Percentiles rank a stretch among this genome's conserved stretches.
These are phyloP conservation scores for Diaporthe caulivora DNA, from an alignment of 2,329 filamentous ascomycete genomes.

Conservation along the genomic window DNA sequence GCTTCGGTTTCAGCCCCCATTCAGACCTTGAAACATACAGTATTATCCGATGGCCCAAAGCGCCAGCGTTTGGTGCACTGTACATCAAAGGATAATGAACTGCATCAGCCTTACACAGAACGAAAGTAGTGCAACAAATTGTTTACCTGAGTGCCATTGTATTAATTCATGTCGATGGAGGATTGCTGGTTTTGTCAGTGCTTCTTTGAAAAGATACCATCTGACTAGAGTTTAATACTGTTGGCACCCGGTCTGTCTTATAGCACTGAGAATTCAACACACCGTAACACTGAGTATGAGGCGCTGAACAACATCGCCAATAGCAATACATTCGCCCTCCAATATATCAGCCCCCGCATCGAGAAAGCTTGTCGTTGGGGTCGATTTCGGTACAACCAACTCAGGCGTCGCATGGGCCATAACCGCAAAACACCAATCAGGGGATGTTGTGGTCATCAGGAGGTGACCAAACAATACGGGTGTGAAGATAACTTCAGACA, in stretches of 20 bases:
- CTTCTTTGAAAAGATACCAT: neutral
- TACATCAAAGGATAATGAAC: no score
- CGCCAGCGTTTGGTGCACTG: no score
- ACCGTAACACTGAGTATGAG: neutral
- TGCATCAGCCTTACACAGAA: no score
- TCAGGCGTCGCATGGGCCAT: constrained; percentile 61
- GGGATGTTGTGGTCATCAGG: constrained; percentile 7
- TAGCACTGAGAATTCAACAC: no score
- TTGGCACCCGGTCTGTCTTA: neutral
- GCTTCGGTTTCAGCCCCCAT: neutral
- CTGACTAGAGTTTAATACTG: neutral
- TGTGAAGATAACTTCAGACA: constrained; percentile 55
- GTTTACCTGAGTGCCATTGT: neutral
- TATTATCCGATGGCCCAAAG: no score
- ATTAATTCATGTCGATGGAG: neutral
- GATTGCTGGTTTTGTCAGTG: neutral
- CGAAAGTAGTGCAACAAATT: neutral
- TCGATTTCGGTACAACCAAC: constrained; percentile 70
- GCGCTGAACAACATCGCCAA: no score
- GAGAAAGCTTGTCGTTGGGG: constrained; percentile 62
- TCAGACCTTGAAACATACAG: neutral
- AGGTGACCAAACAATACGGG: constrained; percentile 37
- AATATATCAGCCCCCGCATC: neutral
- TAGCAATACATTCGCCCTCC: no score
- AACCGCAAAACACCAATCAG: neutral